phyloP scores from a whole-genome alignment of 495 filamentous ascomycete species.

The Tuber indicum region DNA sequence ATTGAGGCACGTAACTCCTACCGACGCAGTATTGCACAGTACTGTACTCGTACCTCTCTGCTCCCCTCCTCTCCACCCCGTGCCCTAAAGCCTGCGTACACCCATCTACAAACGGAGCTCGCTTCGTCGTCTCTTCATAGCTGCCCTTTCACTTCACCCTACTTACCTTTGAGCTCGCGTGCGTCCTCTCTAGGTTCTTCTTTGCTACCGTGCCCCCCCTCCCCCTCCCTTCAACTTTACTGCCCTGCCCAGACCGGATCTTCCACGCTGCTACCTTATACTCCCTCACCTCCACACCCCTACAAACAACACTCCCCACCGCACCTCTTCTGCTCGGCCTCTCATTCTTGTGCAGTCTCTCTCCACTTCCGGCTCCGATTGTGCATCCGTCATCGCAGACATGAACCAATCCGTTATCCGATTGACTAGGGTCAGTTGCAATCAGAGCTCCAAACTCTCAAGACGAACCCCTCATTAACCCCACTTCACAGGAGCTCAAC shows the following conservation, averaged over 20 bases:
- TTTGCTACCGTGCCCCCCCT: not conserved
- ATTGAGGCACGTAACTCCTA: not conserved
- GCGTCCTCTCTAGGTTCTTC: not conserved
- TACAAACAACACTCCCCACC: not conserved
- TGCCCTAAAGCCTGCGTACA: not conserved
- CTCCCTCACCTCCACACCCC: not conserved
- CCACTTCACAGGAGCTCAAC: slow-evolving; percentile 60
- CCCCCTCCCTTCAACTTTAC: not conserved
- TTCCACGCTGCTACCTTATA: not conserved
- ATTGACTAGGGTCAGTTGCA: slow-evolving; percentile 63
- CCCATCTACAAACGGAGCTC: not conserved
- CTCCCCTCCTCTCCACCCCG: not conserved
- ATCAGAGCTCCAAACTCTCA: slow-evolving; percentile 30
- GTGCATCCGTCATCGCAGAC: slow-evolving; percentile 17
- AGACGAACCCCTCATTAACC: slow-evolving; percentile 44
- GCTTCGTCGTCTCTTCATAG: not conserved
- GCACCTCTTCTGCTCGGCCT: not conserved
- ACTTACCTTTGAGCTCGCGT: not conserved
- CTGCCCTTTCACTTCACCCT: not conserved
- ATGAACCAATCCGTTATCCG: slow-evolving; percentile 77
- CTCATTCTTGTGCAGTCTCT: not conserved
- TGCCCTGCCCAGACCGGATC: not conserved
- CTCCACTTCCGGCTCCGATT: not conserved
- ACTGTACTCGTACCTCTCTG: not conserved
- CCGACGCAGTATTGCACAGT: not conserved